Evolutionary conservation across 345 rosid species (phyloP), one percentile per base, ranked within the genome.

Genomic region (Citrus reticulata): DNA sequence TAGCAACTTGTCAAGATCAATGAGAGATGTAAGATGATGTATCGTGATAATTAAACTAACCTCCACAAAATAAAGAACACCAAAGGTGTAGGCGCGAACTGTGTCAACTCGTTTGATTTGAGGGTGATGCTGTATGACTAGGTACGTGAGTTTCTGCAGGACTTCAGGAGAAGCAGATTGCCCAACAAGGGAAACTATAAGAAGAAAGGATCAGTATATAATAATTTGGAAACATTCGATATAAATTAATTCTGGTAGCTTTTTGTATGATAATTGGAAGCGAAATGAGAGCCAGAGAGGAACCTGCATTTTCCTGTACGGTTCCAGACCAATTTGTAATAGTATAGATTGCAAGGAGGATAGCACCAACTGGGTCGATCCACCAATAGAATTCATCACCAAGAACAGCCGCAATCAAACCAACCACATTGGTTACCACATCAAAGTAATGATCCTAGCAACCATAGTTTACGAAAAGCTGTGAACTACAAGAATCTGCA

Each of bases 311-410:
- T 67, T 83, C 85, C 82, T 72, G 17, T 1, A 83, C 78, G 1
- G 81, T 83, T 63, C 77, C 67, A 1, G 85, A 83, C 83, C 85
- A 80, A 65, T 76, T 80, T 3, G 57, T 27, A 10, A 83, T 80
- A 2, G 83, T 79, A 62, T 83, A 83, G n/a, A 83, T 10, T 5
- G 83, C 83, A 8, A 83, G 79, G 66, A 69, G 46, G 42, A 83
- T 73, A 5, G 86, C 86, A 3, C 86, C 86, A 32, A 55, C 58
- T 13, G 86, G 87, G 39, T 79, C 84, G 22, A 84, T 78, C 84
- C 87, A 81, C 83, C 83, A 81, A 65, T 79, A 76, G 32, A 65
- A 84, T 46, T 55, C 20, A 68, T 75, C 69, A 2, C 72, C 87
- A 11, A 84, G 83, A 61, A 72, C 70, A 30, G 84, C 82, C 14